phyloP scores from a whole-genome alignment of 371 early-diverging fungal species.

The Nematocida parisii region DNA sequence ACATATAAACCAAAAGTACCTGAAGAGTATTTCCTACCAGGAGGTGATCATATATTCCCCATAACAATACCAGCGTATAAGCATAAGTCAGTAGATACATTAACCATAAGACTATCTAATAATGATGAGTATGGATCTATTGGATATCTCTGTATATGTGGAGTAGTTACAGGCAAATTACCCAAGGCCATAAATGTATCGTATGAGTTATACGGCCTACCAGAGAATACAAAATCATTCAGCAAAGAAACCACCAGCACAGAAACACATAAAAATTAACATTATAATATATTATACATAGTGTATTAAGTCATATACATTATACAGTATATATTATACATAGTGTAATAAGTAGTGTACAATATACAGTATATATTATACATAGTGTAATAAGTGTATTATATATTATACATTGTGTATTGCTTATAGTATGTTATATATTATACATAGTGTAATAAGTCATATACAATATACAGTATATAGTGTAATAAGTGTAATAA shows the following conservation, averaged over 20 bases:
- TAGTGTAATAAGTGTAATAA: no score
- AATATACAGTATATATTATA: no score
- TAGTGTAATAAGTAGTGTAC: no score
- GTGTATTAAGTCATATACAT: no score
- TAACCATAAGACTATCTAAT: slow-evolving; percentile 13
- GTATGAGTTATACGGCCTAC: slow-evolving; percentile 44
- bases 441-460: no score
- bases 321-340: no score
- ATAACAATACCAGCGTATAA: slow-evolving; percentile 35
- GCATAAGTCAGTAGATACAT: slow-evolving; percentile 46
- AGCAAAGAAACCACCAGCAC: background rate
- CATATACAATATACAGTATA: no score
- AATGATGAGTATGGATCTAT: slow-evolving; percentile 9
- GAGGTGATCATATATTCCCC: slow-evolving; percentile 26
- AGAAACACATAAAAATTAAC: background rate
- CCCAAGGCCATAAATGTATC: slow-evolving; percentile 45
- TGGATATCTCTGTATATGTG: slow-evolving; percentile 37
- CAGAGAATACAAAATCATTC: slow-evolving; percentile 16
- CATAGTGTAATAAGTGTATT: no score
- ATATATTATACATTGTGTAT: no score
- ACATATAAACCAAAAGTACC: background rate
- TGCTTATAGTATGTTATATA: no score
- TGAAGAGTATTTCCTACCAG: slow-evolving; percentile 35
- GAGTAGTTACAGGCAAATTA: slow-evolving; percentile 16
- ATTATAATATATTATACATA: background rate